Percentiles rank a stretch among this genome's conserved stretches.
phyloP scores from a whole-genome alignment of 352 stramenopile species.

The Phytophthora nicotianae region DNA sequence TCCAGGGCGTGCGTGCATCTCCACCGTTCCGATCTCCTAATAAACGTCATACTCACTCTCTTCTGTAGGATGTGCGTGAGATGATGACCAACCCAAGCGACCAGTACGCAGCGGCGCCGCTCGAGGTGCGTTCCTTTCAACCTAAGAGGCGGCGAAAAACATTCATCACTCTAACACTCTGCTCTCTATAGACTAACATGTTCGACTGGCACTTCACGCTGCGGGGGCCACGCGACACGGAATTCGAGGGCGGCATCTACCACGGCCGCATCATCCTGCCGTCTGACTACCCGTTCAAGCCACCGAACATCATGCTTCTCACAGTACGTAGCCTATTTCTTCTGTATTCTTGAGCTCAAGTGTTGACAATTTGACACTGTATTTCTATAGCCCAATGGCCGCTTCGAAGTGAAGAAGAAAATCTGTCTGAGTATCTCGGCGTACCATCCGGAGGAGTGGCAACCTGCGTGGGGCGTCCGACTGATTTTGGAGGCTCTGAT shows the following conservation, averaged over 20 bases:
- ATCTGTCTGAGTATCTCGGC: slow-evolving; percentile 98
- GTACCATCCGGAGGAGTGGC: slow-evolving; percentile 98
- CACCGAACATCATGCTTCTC: slow-evolving; percentile 98
- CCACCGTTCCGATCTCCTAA: background rate
- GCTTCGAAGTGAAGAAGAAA: slow-evolving; percentile 98
- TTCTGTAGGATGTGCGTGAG: slow-evolving; percentile 78
- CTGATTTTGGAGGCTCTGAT: slow-evolving; percentile 98
- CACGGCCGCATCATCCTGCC: slow-evolving; percentile 97
- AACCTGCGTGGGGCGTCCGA: slow-evolving; percentile 94
- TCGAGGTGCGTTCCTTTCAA: slow-evolving; percentile 51
- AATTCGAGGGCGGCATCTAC: slow-evolving; percentile 98
- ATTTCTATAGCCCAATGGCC: slow-evolving; percentile 87
- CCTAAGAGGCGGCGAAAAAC: background rate
- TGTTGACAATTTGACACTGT: slow-evolving; percentile 5
- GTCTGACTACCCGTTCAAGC: slow-evolving; percentile 95
- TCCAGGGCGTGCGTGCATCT: slow-evolving; percentile 63
- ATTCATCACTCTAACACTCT: background rate
- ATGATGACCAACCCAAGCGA: slow-evolving; percentile 90
- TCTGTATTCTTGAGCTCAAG: background rate
- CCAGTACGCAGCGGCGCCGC: slow-evolving; percentile 76
- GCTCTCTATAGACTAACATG: slow-evolving; percentile 71
- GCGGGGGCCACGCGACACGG: slow-evolving; percentile 94
- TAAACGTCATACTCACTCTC: background rate
- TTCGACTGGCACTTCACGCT: slow-evolving; percentile 98
- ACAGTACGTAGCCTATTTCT: slow-evolving; percentile 57